Percentiles rank a stretch among this genome's conserved stretches.
These are phyloP conservation scores for Pseudocercospora fuligena DNA, from an alignment of 2,329 filamentous ascomycete genomes.

Conservation along the genomic window DNA sequence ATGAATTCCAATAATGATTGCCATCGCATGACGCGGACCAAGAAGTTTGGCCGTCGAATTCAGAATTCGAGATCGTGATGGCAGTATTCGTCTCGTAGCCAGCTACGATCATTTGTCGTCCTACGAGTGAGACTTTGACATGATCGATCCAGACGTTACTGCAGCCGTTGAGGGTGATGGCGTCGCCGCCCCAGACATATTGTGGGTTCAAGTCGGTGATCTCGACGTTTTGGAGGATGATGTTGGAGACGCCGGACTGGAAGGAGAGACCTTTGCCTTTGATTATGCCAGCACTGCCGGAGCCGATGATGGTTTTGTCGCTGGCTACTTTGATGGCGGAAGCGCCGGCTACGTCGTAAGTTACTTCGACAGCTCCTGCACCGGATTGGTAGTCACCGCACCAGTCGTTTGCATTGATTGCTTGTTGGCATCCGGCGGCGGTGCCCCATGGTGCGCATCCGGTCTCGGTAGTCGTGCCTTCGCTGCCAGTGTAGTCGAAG, in stretches of 20 bases:
- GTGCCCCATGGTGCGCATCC: constrained; percentile 59
- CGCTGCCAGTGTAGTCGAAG: constrained; percentile 60
- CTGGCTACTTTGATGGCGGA: constrained; percentile 47
- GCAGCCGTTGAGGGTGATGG: constrained; percentile 43
- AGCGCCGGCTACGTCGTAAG: constrained; percentile 62
- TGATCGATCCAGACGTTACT: constrained; percentile 46
- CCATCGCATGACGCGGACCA: constrained; percentile 64
- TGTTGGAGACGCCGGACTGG: constrained; percentile 51
- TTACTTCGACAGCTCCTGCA: constrained; percentile 31
- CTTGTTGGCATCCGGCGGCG: constrained; percentile 55
- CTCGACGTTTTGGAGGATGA: constrained; percentile 57
- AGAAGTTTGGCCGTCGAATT: constrained; percentile 60
- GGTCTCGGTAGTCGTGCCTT: constrained; percentile 57
- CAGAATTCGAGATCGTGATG: constrained; percentile 65
- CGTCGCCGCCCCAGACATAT: constrained; percentile 48
- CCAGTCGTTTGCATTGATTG: constrained; percentile 64
- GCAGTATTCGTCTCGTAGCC: constrained; percentile 59
- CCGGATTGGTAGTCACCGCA: constrained; percentile 45
- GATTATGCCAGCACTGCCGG: constrained; percentile 46
- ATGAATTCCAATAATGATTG: constrained; percentile 47
- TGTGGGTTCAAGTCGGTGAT: constrained; percentile 46
- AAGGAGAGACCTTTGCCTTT: constrained; percentile 50
- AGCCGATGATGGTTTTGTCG: constrained; percentile 50
- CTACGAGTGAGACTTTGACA: constrained; percentile 55
- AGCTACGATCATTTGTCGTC: constrained; percentile 65